Evolutionary conservation across 306 rosid species (phyloP), one percentile per base, ranked within the genome.

Genomic region (Cicer chorassanicum): DNA sequence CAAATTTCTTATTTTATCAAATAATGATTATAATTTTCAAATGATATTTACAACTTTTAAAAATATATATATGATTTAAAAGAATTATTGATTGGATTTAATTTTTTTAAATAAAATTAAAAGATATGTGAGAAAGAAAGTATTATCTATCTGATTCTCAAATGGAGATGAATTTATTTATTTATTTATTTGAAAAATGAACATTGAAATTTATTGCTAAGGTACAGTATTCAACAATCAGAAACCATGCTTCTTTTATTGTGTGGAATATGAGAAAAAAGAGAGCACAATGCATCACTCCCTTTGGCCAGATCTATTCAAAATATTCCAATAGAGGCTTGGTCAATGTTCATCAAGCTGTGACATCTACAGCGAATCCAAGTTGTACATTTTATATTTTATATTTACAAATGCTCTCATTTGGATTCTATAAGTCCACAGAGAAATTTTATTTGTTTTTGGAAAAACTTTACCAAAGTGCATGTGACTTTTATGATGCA

Each of bases 281-380:
- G 15, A 5, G 10, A 51, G 44, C 43, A 18, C 18, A 48, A 62
- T 46, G 44, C 53, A 42, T 18, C 18, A 14, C 29, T 48, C 43
- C 46, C 60, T 42, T 51, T 12, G 34, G 55, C 41, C 44, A 44
- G 43, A 48, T 64, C 57, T 10, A 55, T 55, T 80, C 51, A 19
- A 42, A 59, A 62, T 12, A 39, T 70, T 74, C 67, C 57, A 59
- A 36, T 7, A 4, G 14, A 53, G 49, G 53, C 21, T 24, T 2
- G 8, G 75, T 74, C 83, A 78, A 12, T 38, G 55, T 34, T 42
- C 76, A 10, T 55, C 54, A 16, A 77, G 66, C 42, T 6, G 34
- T 72, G 55, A 55, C 51, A 39, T 50, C 38, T 50, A 44, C 79
- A 60, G 29, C 48, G 71, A 7, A 65, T 65, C 71, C 38, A 24